These are phyloP conservation scores for Colletotrichum sublineola DNA, from an alignment of 2,329 filamentous ascomycete species.

Conservation along the genomic window DNA sequence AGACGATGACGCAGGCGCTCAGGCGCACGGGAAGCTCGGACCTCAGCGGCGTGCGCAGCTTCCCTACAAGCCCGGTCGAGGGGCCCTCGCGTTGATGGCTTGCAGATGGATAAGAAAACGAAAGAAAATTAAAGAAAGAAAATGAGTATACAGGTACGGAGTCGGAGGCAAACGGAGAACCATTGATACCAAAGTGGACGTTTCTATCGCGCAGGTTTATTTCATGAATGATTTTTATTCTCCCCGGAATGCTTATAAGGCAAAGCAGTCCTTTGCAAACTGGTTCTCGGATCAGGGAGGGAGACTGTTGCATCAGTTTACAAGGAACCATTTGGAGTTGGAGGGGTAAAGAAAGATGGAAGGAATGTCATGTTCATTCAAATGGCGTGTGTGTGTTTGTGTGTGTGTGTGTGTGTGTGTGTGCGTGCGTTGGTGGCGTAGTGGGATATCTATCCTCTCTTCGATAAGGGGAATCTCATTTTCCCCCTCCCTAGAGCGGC, in stretches of 20 bases:
- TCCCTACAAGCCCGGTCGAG: slow-evolving; percentile 70
- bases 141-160: slow-evolving; percentile 35
- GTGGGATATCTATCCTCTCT: neutral
- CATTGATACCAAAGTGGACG: slow-evolving; percentile 42
- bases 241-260: slow-evolving; percentile 5
- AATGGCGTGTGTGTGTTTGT: neutral
- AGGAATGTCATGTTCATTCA: neutral
- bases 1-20: slow-evolving; percentile 93
- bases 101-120: neutral
- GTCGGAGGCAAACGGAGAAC: slow-evolving; percentile 41
- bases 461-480: neutral
- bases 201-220: slow-evolving; percentile 24
- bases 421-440: neutral
- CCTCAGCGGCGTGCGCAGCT: slow-evolving; percentile 69
- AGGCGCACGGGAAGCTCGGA: slow-evolving; percentile 88
- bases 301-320: neutral
- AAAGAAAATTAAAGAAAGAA: slow-evolving; percentile 1
- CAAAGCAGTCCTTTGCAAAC: neutral
- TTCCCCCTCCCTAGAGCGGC: neutral
- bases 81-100: slow-evolving; percentile 30
- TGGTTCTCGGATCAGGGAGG: slow-evolving; percentile 13
- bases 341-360: slow-evolving; percentile 26
- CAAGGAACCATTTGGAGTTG: slow-evolving; percentile 24
- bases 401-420: neutral
- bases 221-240: slow-evolving; percentile 9